Percentiles rank a stretch among this genome's conserved stretches.
Conservation (phyloP, 352 stramenopile genomes). For the Globisporangium mamillatum region DNA sequence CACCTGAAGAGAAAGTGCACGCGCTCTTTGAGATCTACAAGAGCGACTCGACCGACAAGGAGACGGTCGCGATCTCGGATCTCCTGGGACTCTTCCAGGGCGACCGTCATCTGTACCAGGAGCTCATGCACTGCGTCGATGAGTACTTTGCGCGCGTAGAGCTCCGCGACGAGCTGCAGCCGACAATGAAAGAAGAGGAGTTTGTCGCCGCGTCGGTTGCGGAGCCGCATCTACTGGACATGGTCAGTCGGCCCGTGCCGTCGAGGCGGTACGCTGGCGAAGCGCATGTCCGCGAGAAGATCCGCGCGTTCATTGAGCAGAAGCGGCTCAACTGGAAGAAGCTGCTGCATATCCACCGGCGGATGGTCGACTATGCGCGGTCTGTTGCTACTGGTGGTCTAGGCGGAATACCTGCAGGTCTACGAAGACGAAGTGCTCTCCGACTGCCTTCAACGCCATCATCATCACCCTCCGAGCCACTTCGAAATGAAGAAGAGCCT, state of each 20-base stretch:
- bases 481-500: not conserved
- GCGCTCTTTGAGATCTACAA: constrained; percentile 40
- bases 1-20: constrained; percentile 38
- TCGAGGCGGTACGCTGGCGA: constrained; percentile 27
- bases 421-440: not conserved
- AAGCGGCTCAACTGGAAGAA: constrained; percentile 25
- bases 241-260: constrained; percentile 31
- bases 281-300: constrained; percentile 33
- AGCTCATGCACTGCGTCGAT: constrained; percentile 46
- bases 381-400: not conserved
- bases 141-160: constrained; percentile 47
- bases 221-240: constrained; percentile 38
- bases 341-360: constrained; percentile 25
- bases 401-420: not conserved
- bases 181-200: constrained; percentile 37
- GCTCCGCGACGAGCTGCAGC: constrained; percentile 27
- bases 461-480: not conserved
- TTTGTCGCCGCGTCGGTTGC: constrained; percentile 34
- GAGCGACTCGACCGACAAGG: constrained; percentile 19
- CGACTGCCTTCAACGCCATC: not conserved
- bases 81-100: constrained; percentile 43
- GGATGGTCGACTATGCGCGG: constrained; percentile 15
- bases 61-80: constrained; percentile 38
- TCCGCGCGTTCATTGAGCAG: constrained; percentile 27
- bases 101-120: constrained; percentile 39